Percentiles rank a stretch among this genome's conserved stretches.
Evolutionary conservation across 345 rosid species (phyloP).

Genomic region (Isatis tinctoria): DNA sequence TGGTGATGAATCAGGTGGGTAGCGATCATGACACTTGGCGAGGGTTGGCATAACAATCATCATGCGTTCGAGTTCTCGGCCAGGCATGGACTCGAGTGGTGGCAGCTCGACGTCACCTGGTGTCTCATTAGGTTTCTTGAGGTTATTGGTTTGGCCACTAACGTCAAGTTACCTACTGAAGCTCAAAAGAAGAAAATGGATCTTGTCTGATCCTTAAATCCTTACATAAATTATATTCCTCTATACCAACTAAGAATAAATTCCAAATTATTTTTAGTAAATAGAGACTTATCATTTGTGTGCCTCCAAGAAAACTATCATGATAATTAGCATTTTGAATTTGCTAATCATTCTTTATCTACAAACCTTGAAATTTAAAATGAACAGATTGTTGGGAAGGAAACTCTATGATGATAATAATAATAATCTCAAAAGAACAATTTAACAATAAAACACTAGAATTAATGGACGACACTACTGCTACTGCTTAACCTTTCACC

Average conservation of each 20-base stretch:
- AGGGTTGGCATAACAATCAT: constrained; percentile 90
- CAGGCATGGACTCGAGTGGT: constrained; percentile 78
- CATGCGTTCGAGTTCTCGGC: constrained; percentile 79
- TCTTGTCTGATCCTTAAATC: background rate
- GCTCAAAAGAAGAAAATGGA: constrained; percentile 47
- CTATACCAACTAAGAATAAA: background rate
- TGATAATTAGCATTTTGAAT: background rate
- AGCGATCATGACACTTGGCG: constrained; percentile 59
- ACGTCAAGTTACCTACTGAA: constrained; percentile 56
- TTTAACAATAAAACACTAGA: constrained; percentile 14
- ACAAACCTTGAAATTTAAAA: constrained; percentile 5
- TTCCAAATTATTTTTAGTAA: background rate
- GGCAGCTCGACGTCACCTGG: constrained; percentile 79
- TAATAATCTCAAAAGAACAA: background rate
- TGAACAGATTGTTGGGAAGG: background rate
- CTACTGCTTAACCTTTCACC: constrained; percentile 19
- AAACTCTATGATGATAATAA: background rate
- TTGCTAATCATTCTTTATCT: constrained; percentile 3
- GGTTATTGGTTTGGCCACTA: constrained; percentile 56
- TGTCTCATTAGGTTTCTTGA: constrained; percentile 50
- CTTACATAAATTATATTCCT: background rate
- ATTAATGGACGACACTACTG: constrained; percentile 19
- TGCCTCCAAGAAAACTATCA: background rate
- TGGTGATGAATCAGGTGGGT: constrained; percentile 46
- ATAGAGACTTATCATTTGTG: background rate